Evolutionary conservation across 176 grass and related monocot species (phyloP).

Genomic region (Dendrocalamus sinicus): DNA sequence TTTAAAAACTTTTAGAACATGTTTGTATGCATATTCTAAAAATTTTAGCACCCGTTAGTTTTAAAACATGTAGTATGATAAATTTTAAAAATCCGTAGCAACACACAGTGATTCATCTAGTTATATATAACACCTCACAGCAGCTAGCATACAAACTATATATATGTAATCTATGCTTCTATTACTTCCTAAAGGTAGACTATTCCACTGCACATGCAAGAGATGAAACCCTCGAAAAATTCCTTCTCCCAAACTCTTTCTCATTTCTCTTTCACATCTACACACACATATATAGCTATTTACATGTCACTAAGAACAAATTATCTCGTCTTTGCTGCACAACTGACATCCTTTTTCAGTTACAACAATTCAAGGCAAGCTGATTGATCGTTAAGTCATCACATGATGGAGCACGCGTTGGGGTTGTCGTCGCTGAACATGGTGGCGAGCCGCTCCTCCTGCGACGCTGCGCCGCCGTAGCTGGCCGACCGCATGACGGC

Average conservation of each 20-base stretch:
- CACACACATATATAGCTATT: neutral
- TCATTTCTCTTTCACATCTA: neutral
- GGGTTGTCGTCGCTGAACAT: constrained; percentile 97
- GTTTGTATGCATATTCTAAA: too few species aligned
- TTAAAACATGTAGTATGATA: too few species aligned
- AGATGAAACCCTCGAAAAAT: neutral
- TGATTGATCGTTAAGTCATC: neutral
- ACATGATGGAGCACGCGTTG: constrained; percentile 98
- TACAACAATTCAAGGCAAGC: too few species aligned
- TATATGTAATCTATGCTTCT: too few species aligned
- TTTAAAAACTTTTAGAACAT: too few species aligned
- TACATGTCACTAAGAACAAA: constrained; percentile 6
- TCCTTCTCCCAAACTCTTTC: neutral
- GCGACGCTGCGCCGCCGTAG: constrained; percentile 47
- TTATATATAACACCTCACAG: too few species aligned
- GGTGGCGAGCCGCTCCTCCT: constrained; percentile 68
- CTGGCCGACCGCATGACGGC: too few species aligned
- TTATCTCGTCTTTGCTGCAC: neutral
- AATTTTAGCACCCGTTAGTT: too few species aligned
- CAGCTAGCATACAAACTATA: too few species aligned
- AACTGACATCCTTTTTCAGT: neutral
- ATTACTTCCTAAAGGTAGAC: neutral
- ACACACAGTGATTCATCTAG: too few species aligned
- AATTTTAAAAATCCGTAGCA: too few species aligned
- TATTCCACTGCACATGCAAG: constrained; percentile 44